Evolutionary conservation across 1,139 yeast species (phyloP).

Genomic region (Schwanniomyces etchellsii): DNA sequence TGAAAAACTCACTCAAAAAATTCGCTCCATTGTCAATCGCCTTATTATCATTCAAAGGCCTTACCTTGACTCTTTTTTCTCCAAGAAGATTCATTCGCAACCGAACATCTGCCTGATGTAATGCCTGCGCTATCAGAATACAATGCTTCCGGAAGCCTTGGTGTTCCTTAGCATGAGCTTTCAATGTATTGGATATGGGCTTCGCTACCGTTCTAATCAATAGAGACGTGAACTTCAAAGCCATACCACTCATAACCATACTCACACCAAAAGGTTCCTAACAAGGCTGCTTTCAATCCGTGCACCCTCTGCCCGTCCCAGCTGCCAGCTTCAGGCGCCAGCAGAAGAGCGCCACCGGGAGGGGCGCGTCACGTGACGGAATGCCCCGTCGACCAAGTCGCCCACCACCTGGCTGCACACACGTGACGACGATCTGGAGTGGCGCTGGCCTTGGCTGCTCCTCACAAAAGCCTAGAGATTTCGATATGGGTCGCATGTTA

Average conservation of each 20-base stretch:
- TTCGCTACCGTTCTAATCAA: constrained; percentile 75
- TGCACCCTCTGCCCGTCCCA: too few relatives aligned
- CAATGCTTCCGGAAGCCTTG: constrained; percentile 59
- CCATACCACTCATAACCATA: constrained; percentile 50
- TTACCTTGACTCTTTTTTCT: constrained; percentile 48
- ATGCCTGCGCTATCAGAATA: constrained; percentile 64
- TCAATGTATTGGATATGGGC: constrained; percentile 71
- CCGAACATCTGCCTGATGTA: constrained; percentile 63
- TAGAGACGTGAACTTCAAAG: constrained; percentile 70
- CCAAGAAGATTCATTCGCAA: constrained; percentile 64
- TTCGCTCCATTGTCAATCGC: constrained; percentile 85
- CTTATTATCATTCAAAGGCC: constrained; percentile 79
- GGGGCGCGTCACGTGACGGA: too few relatives aligned
- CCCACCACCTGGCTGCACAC: too few relatives aligned
- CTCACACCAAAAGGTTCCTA: too few relatives aligned
- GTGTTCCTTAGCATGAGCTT: constrained; percentile 73
- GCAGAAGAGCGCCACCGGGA: too few relatives aligned
- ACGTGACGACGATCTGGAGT: too few relatives aligned
- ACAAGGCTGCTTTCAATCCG: too few relatives aligned
- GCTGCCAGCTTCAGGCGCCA: too few relatives aligned
- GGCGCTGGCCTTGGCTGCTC: too few relatives aligned
- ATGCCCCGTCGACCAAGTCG: too few relatives aligned
- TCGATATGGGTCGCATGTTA: too few relatives aligned
- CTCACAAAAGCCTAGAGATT: too few relatives aligned
- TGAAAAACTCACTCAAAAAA: constrained; percentile 69